Conservation (phyloP, 495 filamentous ascomycete genomes). For the Hypoxylon trugodes region DNA sequence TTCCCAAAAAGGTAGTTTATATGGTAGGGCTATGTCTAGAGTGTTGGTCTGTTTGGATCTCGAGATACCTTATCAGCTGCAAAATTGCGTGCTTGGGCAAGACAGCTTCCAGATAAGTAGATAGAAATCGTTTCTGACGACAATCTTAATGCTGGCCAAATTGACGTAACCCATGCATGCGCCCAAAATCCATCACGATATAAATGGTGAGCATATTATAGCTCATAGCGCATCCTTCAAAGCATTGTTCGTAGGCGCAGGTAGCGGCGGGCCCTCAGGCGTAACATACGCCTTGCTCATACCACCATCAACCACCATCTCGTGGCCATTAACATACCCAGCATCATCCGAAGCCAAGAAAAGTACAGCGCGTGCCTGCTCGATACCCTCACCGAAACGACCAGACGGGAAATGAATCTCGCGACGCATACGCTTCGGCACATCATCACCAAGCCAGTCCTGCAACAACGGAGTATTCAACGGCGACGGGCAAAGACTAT, state of each 20-base stretch:
- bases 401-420: constrained; percentile 96
- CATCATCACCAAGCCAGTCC: constrained; percentile 93
- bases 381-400: constrained; percentile 94
- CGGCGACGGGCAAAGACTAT: constrained; percentile 90
- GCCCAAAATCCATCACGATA: neutral
- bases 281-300: constrained; percentile 97
- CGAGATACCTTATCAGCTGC: too few species aligned
- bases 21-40: neutral
- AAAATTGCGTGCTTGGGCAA: neutral
- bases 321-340: constrained; percentile 89
- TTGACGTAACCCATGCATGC: too few species aligned
- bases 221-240: constrained; percentile 45
- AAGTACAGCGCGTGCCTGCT: constrained; percentile 92
- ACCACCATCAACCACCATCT: constrained; percentile 96
- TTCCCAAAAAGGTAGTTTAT: neutral
- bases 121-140: too few species aligned
- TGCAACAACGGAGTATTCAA: constrained; percentile 89
- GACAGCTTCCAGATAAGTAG: constrained; percentile 4
- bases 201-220: neutral
- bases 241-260: constrained; percentile 76
- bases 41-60: neutral
- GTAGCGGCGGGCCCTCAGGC: constrained; percentile 77
- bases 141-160: neutral
- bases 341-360: constrained; percentile 95
- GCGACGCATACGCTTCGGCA: constrained; percentile 80